phyloP scores from a whole-genome alignment of 2,329 filamentous ascomycete species.

The Fusarium sp. region DNA sequence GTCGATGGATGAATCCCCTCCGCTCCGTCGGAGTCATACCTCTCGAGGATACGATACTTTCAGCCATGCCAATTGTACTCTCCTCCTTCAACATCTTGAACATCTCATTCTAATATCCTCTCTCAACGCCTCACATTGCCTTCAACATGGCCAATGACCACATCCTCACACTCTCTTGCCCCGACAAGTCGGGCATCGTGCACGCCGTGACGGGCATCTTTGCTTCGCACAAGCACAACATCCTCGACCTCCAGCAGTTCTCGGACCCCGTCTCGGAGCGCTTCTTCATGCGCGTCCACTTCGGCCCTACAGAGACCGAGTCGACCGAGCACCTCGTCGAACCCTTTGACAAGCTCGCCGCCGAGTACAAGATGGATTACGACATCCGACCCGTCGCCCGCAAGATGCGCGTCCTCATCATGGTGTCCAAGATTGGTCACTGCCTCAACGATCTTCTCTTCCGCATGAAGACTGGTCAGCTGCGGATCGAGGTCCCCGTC shows the following conservation, averaged over 20 bases:
- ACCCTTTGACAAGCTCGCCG: constrained; percentile 70
- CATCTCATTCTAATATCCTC: not conserved
- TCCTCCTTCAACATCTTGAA: constrained; percentile 17
- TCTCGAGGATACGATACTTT: not conserved
- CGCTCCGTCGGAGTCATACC: constrained; percentile 30
- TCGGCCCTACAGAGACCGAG: constrained; percentile 66
- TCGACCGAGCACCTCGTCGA: constrained; percentile 62
- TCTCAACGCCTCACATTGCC: not conserved
- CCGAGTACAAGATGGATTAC: constrained; percentile 75
- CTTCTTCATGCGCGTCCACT: constrained; percentile 92
- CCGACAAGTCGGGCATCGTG: constrained; percentile 86
- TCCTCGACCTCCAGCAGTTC: constrained; percentile 87
- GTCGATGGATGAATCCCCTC: constrained; percentile 21
- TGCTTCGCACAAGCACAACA: constrained; percentile 78
- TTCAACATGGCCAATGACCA: constrained; percentile 64
- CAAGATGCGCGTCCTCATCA: constrained; percentile 83
- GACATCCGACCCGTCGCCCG: constrained; percentile 74
- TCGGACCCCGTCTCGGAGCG: constrained; percentile 77
- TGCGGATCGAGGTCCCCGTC: constrained; percentile 79
- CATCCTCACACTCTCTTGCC: constrained; percentile 84
- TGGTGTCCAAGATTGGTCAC: constrained; percentile 91
- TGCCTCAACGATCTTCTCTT: constrained; percentile 87
- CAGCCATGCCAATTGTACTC: constrained; percentile 1
- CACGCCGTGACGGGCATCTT: constrained; percentile 85
- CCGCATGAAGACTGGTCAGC: constrained; percentile 78